Conservation (phyloP, 1,284 basidiomycete species). For the Ustilago shanxiensis region DNA sequence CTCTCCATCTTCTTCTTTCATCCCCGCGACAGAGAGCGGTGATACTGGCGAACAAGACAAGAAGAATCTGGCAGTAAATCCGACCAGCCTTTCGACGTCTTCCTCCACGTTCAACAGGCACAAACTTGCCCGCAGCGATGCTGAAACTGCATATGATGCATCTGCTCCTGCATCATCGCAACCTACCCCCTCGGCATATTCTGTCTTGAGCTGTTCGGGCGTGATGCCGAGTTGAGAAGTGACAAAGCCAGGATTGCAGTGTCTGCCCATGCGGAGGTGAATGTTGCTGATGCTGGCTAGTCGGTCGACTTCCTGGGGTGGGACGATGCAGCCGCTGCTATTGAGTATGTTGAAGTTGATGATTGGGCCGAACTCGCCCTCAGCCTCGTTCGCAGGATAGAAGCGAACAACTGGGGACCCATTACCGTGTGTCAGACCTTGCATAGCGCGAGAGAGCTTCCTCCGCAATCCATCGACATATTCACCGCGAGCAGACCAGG, state of each 20-base stretch:
- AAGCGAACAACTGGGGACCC: constrained; percentile 30
- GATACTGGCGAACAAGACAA: constrained; percentile 16
- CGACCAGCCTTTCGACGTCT: constrained; percentile 49
- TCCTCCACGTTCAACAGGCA: constrained; percentile 49
- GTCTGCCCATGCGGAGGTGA: constrained; percentile 57
- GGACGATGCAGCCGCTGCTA: constrained; percentile 28
- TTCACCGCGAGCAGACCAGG: constrained; percentile 18
- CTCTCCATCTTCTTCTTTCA: not conserved
- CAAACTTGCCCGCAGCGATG: constrained; percentile 49
- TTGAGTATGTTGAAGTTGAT: constrained; percentile 51
- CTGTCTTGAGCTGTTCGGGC: constrained; percentile 30
- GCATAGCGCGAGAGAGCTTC: constrained; percentile 24
- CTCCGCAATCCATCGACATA: constrained; percentile 32
- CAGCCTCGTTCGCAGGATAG: constrained; percentile 3
- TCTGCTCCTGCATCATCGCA: constrained; percentile 44
- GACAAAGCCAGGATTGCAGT: constrained; percentile 60
- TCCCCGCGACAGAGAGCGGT: too few relatives aligned
- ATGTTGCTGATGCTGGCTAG: constrained; percentile 57
- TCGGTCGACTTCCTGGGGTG: constrained; percentile 54
- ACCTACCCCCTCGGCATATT: constrained; percentile 55
- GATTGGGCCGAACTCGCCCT: constrained; percentile 49
- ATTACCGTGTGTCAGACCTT: constrained; percentile 39
- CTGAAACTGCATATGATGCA: constrained; percentile 3
- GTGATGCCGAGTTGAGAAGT: constrained; percentile 40
- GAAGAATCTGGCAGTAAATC: constrained; percentile 51